Base-by-base conservation (phyloP, 805 yeast species). In the Candida sanyiensis region DNA sequence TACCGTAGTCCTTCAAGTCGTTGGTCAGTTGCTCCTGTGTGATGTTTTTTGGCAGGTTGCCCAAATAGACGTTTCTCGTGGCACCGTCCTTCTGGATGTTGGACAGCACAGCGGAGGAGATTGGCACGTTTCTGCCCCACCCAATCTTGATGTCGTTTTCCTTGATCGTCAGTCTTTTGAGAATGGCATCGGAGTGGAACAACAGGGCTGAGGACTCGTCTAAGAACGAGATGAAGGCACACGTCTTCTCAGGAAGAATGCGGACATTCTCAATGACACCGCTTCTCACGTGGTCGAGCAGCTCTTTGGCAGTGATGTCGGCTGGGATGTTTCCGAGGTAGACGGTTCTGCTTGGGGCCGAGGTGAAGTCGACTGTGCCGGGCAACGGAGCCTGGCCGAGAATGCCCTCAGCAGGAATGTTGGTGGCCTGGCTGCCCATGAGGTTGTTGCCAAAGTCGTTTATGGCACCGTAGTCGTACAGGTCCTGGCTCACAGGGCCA, bases 151-250 rank as follows among this genome's bases (percentile, higher is more conserved):
- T 76, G 52, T 85, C 95, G 48, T 82, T 78, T 33, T 86, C 88
- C 49, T 77, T 78, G 43, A 93, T 83, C 29, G 81, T 76, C 46
- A 89, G 69, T 57, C 89, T 77, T 57, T 86, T 87, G 57, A 90
- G 70, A 36, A 85, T 81, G 28, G 96, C 94, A 64, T 89, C 97
- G 1, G 96, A 85, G 61, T 88, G 96, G 65, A 93, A 93, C 48
- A 87, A 74, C 43, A 87, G 69, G 0, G 97, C 97, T 22, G 93
- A 75, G 48, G 84, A 80, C 58, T 83, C 90, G 59, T 88, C 96
- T 41, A 90, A 69, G 59, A 93, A 90, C 5, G 96, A 83, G 29
- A 90, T 73, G 57, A 86, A 86, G 3, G 96, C 96, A 68, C 95
- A 88, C 67, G 77, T 78, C 60, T 86, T 88, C 26, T 81, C 76